Evolutionary conservation across 2,329 filamentous ascomycete genomes (phyloP).

Genomic region (Claviceps quebecensis): DNA sequence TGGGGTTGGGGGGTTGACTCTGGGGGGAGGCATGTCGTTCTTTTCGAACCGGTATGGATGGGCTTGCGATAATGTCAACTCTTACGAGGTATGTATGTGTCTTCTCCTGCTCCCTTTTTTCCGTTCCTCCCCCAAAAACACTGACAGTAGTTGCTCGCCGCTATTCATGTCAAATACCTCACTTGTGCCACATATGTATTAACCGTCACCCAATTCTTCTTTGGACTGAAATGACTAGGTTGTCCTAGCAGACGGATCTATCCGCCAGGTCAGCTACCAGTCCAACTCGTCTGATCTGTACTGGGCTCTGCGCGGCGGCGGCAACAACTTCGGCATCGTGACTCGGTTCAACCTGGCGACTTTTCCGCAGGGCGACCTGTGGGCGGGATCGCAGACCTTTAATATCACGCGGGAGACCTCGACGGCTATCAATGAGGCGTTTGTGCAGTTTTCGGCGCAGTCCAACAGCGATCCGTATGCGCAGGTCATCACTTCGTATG

Average conservation of each 20-base stretch:
- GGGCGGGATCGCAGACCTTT: conserved; percentile 17
- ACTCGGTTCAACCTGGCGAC: conserved; percentile 31
- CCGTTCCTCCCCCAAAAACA: neutral
- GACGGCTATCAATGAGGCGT: conserved; percentile 10
- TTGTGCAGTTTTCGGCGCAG: conserved; percentile 9
- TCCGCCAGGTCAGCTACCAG: conserved; percentile 25
- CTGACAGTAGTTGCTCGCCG: neutral
- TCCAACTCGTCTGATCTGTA: conserved; percentile 34
- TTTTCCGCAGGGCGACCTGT: conserved; percentile 22
- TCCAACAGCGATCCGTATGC: conserved; percentile 9
- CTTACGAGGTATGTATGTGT: conserved; percentile 1
- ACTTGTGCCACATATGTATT: neutral
- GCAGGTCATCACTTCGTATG: conserved; percentile 11
- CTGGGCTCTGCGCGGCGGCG: conserved; percentile 42
- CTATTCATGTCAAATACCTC: neutral
- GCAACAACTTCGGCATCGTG: conserved; percentile 44
- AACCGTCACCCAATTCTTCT: neutral
- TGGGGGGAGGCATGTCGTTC: conserved; percentile 14
- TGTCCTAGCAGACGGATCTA: conserved; percentile 23
- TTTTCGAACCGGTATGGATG: conserved; percentile 11
- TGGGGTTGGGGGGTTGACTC: conserved; percentile 13
- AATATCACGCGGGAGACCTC: conserved; percentile 10
- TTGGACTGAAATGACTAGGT: conserved; percentile 8
- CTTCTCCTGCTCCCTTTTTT: neutral
- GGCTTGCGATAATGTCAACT: conserved; percentile 12